Conservation (phyloP, 116 monocot genomes). For the Trichopus zeylanicus region DNA sequence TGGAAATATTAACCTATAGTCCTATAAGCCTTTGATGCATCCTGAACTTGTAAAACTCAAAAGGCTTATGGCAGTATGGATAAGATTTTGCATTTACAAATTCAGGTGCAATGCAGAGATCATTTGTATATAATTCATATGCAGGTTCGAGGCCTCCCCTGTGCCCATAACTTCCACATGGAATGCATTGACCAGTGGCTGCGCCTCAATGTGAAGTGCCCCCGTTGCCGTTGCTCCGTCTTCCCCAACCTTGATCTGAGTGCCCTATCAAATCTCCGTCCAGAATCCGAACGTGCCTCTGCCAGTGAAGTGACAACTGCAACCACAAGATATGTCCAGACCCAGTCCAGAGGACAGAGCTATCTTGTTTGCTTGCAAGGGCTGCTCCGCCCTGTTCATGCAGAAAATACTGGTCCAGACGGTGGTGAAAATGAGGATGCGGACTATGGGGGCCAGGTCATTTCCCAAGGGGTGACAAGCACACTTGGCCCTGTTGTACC, state of each 20-base stretch:
- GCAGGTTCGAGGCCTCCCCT: constrained; percentile 96
- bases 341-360: constrained; percentile 57
- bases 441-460: not conserved
- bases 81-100: too few species aligned
- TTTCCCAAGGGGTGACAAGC: not conserved
- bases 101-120: too few species aligned
- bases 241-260: constrained; percentile 96
- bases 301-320: constrained; percentile 30
- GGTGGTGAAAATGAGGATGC: not conserved
- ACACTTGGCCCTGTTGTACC: not conserved
- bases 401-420: constrained; percentile 14
- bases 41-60: not conserved
- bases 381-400: constrained; percentile 36
- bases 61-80: too few species aligned
- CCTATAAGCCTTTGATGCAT: too few species aligned
- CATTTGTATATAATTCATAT: not conserved
- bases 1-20: too few species aligned
- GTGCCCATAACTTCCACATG: constrained; percentile 98
- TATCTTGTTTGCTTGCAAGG: constrained; percentile 64
- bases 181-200: constrained; percentile 99
- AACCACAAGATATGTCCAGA: constrained; percentile 27
- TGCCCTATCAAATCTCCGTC: constrained; percentile 62
- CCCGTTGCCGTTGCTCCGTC: constrained; percentile 94
- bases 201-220: constrained; percentile 91
- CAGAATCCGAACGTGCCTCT: constrained; percentile 32